Percentiles rank a stretch among this genome's conserved stretches.
phyloP scores from a whole-genome alignment of 306 rosid species.

The Acacia confusa region DNA sequence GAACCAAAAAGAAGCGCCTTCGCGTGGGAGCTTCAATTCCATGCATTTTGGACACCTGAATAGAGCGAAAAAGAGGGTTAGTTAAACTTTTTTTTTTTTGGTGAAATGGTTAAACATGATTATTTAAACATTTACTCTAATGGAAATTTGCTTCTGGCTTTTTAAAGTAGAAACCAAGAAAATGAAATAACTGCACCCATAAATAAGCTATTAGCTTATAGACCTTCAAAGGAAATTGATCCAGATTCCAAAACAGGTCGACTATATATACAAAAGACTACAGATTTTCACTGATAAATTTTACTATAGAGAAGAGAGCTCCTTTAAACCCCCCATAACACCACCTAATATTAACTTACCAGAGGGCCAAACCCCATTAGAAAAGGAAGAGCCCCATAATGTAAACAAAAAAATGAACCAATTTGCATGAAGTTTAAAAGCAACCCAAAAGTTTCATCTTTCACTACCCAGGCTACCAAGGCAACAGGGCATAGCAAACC shows the following conservation, averaged over 20 bases:
- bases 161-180: neutral
- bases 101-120: neutral
- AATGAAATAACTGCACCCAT: neutral
- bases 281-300: neutral
- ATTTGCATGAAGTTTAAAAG: neutral
- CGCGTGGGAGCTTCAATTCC: conserved; percentile 88
- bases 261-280: neutral
- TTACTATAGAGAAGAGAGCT: neutral
- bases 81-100: neutral
- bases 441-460: neutral
- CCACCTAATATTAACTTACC: neutral
- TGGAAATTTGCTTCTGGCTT: neutral
- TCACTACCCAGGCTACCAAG: neutral
- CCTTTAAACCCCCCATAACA: neutral
- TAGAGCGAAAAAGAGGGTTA: neutral
- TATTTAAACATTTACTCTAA: neutral
- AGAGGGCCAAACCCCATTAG: neutral
- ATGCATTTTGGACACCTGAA: conserved; percentile 91
- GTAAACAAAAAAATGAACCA: neutral
- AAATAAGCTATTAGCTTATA: neutral
- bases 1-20: conserved; percentile 88
- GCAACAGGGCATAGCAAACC: neutral
- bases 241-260: neutral
- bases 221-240: neutral
- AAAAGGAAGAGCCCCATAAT: neutral